phyloP scores from a whole-genome alignment of 371 early-diverging fungal genomes.

The Chytridiales sp. region DNA sequence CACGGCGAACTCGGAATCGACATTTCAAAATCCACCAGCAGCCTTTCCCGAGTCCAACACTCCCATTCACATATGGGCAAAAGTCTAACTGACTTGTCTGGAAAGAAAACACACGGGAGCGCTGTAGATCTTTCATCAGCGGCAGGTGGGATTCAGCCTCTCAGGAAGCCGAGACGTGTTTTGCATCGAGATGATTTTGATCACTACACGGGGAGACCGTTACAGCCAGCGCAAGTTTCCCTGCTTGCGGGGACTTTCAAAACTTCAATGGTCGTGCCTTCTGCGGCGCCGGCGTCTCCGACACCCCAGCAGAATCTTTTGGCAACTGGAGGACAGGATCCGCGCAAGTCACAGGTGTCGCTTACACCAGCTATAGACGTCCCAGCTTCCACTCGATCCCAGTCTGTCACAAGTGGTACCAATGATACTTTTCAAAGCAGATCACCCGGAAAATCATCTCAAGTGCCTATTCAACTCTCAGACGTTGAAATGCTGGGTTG shows the following conservation, averaged over 20 bases:
- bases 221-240: background rate
- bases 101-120: too few relatives aligned
- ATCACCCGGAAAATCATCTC: background rate
- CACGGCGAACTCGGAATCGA: too few relatives aligned
- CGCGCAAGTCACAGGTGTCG: too few relatives aligned
- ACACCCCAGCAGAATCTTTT: background rate
- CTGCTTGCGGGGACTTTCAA: background rate
- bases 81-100: too few relatives aligned
- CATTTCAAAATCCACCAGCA: too few relatives aligned
- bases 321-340: too few relatives aligned
- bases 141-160: too few relatives aligned
- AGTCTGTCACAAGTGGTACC: background rate
- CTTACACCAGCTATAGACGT: too few relatives aligned
- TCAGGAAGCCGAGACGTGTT: too few relatives aligned
- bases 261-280: background rate
- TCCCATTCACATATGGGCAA: too few relatives aligned
- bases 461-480: background rate
- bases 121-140: too few relatives aligned
- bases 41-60: too few relatives aligned
- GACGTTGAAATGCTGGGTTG: constrained; percentile 7
- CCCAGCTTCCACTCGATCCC: background rate
- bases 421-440: background rate
- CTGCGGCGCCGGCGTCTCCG: background rate
- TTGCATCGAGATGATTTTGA: constrained; percentile 6
- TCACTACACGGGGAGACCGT: constrained; percentile 5